Evolutionary conservation across 768 basidiomycete genomes (phyloP), one percentile per base, ranked within the genome.

Genomic region (Gelatoporia subvermispora): DNA sequence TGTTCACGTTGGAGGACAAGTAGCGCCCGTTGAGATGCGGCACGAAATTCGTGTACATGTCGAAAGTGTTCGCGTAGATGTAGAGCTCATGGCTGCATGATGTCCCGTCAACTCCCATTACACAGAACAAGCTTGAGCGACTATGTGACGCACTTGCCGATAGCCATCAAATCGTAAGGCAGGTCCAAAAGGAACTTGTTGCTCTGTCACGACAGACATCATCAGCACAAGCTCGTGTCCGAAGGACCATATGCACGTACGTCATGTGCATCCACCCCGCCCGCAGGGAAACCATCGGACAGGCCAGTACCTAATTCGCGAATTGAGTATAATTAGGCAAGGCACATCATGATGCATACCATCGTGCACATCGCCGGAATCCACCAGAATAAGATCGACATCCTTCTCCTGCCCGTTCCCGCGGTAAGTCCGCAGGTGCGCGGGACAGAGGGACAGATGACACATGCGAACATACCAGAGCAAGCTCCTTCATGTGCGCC

Each of bases 1-100:
- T 88, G 67, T 94, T 88, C 47, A 81, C 87, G 58, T 95, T 95
- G 2, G 84, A 88, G 1, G 89, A 82, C 41, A 96, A 68, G 64
- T 92, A 93, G 39, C 82, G 75, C 5, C 86, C 89, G 8, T 77
- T 72, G 64, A 82, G 74, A 40, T 78, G 67, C 2, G 81, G 83
- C 3, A 69, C 81, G 57, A 91, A 86, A 61, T 85, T 85, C 45
- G 72, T 66, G 62, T 85, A 71, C 85, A 87, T 84, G 62, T 88
- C 85, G 22, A 80, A 72, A 4, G 85, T 70, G 59, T 82, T 74
- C 8, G 70, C 73, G 60, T 86, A 87, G 48, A 75, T 71, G 62
- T 90, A 90, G n/a, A 92, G 64, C 67, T 94, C 92, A 55, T 94
- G 93, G 62, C 85, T 86, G 44, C 37, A 15, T 15, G 13, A 37